A percentile compares a stretch with the other conserved stretches of the same genome.
Evolutionary conservation across 805 yeast species (phyloP).

Genomic region (Tetrapisispora fleetii): DNA sequence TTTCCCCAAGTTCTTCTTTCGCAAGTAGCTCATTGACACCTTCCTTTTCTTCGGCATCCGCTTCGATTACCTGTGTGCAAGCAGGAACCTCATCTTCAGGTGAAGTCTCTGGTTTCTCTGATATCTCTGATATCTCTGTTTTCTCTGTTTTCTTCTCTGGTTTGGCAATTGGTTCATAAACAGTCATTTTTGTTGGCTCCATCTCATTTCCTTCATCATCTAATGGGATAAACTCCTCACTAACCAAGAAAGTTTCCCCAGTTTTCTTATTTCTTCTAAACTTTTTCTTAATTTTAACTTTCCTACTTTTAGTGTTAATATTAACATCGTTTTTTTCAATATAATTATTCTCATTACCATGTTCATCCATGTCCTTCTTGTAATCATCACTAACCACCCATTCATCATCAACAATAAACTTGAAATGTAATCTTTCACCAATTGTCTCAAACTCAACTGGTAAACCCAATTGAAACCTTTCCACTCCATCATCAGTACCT

Average conservation of each 20-base stretch:
- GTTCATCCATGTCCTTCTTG: constrained; percentile 33
- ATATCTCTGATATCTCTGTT: neutral
- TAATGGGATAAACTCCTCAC: constrained; percentile 11
- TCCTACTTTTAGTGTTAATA: constrained; percentile 7
- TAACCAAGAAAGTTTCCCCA: constrained; percentile 31
- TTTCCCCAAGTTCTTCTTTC: no score
- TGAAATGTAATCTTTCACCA: constrained; percentile 34
- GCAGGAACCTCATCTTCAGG: constrained; percentile 3
- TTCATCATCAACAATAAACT: constrained; percentile 59
- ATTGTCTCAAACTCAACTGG: constrained; percentile 25
- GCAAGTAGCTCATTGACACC: neutral
- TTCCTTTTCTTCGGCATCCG: neutral
- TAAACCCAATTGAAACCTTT: constrained; percentile 36
- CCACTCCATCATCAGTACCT: constrained; percentile 46
- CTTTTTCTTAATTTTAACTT: constrained; percentile 31
- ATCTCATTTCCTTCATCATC: constrained; percentile 7
- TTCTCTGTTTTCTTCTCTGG: no score
- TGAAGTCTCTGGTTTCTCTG: neutral
- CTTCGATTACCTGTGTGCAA: constrained; percentile 16
- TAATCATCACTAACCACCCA: constrained; percentile 41
- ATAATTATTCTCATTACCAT: constrained; percentile 33
- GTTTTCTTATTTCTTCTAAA: constrained; percentile 33
- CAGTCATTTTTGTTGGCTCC: neutral
- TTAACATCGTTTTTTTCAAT: constrained; percentile 11
- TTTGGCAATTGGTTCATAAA: constrained; percentile 5